Evolutionary conservation across 345 rosid species (phyloP).

Genomic region (Ailanthus altissimus): DNA sequence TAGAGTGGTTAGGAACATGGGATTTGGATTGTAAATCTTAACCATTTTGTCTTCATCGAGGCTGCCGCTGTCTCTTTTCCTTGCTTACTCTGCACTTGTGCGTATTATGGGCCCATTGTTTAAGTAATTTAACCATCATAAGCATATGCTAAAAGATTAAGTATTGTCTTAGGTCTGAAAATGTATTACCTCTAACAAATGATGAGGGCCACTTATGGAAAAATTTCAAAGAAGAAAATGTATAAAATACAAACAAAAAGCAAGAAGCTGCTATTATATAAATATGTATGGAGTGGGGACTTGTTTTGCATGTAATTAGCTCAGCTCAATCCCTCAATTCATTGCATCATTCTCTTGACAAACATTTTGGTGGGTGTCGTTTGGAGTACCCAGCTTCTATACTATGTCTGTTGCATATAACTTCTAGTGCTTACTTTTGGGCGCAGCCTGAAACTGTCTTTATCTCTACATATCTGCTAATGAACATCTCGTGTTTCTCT

Average conservation of each 20-base stretch:
- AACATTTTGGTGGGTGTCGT: neutral
- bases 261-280: neutral
- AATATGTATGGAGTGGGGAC: neutral
- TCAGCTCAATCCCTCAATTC: neutral
- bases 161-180: neutral
- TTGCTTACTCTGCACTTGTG: neutral
- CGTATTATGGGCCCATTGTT: neutral
- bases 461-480: neutral
- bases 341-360: neutral
- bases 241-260: neutral
- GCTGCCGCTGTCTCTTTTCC: neutral
- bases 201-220: neutral
- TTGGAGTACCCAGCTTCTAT: neutral
- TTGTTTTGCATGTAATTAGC: neutral
- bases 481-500: neutral
- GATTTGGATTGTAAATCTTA: neutral
- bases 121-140: neutral
- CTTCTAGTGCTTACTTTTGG: neutral
- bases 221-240: neutral
- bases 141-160: neutral
- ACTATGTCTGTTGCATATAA: neutral
- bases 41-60: neutral
- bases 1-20: neutral
- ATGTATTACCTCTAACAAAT: neutral
- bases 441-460: neutral